phyloP scores from a whole-genome alignment of 2,329 filamentous ascomycete genomes.

The Hirsutella rhossiliensis region DNA sequence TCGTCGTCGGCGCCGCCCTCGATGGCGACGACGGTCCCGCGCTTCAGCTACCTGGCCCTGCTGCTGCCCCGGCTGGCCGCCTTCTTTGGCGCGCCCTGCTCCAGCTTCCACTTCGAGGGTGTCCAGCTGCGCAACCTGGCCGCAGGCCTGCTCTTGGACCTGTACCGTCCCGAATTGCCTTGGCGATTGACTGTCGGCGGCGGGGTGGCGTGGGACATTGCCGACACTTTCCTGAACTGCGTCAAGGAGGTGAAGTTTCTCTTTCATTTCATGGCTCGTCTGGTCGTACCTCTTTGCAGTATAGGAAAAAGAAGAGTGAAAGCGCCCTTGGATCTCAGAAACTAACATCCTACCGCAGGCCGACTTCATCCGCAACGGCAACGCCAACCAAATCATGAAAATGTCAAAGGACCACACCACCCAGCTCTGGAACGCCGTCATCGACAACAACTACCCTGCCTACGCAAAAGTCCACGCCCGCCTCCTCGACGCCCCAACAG shows the following conservation, averaged over 20 bases:
- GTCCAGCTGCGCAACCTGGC: slow-evolving; percentile 40
- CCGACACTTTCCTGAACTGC: slow-evolving; percentile 51
- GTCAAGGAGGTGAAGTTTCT: slow-evolving; percentile 42
- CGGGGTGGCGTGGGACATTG: slow-evolving; percentile 46
- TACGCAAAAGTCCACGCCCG: slow-evolving; percentile 66
- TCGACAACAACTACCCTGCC: slow-evolving; percentile 60
- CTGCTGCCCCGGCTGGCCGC: slow-evolving; percentile 41
- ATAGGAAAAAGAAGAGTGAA: too few species aligned
- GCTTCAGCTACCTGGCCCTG: slow-evolving; percentile 47
- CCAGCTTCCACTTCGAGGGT: slow-evolving; percentile 46
- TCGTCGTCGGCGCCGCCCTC: slow-evolving; percentile 33
- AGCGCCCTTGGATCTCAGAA: neutral
- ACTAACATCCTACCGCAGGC: slow-evolving; percentile 32
- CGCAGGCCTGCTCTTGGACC: slow-evolving; percentile 41
- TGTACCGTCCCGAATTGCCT: slow-evolving; percentile 41
- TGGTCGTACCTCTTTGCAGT: too few species aligned
- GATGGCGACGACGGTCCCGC: slow-evolving; percentile 36
- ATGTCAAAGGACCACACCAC: slow-evolving; percentile 76
- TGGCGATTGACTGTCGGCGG: slow-evolving; percentile 44
- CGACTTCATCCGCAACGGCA: slow-evolving; percentile 79
- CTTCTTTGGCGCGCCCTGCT: slow-evolving; percentile 42
- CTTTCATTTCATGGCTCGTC: neutral
- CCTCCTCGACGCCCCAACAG: slow-evolving; percentile 62
- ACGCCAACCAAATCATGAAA: slow-evolving; percentile 81
- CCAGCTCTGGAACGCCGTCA: slow-evolving; percentile 69